These are phyloP conservation scores for Plasmodium chabaudi DNA, from an alignment of 169 alveolate genomes.

Conservation along the genomic window DNA sequence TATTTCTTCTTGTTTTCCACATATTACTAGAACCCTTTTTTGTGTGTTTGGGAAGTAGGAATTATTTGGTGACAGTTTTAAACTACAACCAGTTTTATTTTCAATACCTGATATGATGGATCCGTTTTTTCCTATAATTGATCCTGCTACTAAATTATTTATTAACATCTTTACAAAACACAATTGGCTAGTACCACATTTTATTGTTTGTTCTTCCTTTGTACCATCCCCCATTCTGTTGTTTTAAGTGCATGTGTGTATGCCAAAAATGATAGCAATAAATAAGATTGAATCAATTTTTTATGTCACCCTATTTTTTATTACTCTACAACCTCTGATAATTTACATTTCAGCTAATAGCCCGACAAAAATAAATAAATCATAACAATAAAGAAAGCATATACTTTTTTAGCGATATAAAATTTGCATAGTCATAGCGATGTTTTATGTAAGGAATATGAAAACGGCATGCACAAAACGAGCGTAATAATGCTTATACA, in stretches of 20 bases:
- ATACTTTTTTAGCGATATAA: no score
- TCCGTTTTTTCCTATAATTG: constrained; percentile 73
- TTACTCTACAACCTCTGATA: no score
- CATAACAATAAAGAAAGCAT: background rate
- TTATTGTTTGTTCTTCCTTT: constrained; percentile 10
- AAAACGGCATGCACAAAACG: no score
- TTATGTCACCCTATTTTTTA: background rate
- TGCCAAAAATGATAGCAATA: background rate
- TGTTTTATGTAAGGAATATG: no score
- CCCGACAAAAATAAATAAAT: background rate
- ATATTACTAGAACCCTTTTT: constrained; percentile 56
- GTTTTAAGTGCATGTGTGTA: background rate
- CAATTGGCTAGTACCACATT: constrained; percentile 1
- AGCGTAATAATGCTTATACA: no score
- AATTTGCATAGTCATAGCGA: no score
- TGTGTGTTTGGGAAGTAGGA: constrained; percentile 75
- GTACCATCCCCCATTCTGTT: constrained; percentile 32
- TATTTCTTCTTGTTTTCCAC: constrained; percentile 69
- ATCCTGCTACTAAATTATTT: constrained; percentile 75
- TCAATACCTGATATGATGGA: constrained; percentile 66
- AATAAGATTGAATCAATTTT: background rate
- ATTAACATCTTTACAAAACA: constrained; percentile 74
- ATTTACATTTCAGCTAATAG: background rate
- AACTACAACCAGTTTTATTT: constrained; percentile 72
- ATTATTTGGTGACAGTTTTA: constrained; percentile 64